Evolutionary conservation across 306 rosid genomes (phyloP), one percentile per base, ranked within the genome.

Genomic region (Astragalus glycyphyllos): DNA sequence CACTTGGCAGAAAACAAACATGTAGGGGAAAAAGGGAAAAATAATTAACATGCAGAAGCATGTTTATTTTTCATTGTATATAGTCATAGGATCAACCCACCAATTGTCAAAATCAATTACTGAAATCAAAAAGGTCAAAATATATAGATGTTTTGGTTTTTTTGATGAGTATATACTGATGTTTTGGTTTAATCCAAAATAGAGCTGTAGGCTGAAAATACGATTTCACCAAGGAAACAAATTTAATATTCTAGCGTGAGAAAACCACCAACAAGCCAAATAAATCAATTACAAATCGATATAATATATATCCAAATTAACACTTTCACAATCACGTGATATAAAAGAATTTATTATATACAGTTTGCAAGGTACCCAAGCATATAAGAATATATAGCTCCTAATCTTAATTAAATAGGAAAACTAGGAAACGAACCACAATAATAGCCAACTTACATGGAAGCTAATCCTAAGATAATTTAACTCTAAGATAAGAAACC

Each of bases 221-320:
- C 11, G 0, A 55, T 65, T 56, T 78, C 48, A 68, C 49, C 16
- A 58, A 58, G 61, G 10, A 65, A 65, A 32, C 11, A 29, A 12
- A 58, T 40, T 62, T 79, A 41, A 69, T 63, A 44, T 49, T 11
- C 60, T 11, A 40, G 15, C 46, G 42, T 26, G 58, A 68, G 71
- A 65, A 57, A 70, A 57, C 20, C 50, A 55, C 8, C 14, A 45
- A 12, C 41, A 64, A 69, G 47, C 51, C 29, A 56, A 47, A 55
- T 56, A 13, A 37, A 54, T 9, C 12, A 40, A 53, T 54, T 55
- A 58, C 32, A 69, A 47, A 69, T 6, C 55, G 37, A 15, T 2
- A 23, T 20, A 35, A 59, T 14, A 59, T 14, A 59, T 59, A 5
- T 72, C 31, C 60, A 72, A 77, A 60, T 35, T 65, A 78, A 65